These are phyloP conservation scores for Saturnispora halmiae DNA, from an alignment of 805 yeast species.

Conservation along the genomic window DNA sequence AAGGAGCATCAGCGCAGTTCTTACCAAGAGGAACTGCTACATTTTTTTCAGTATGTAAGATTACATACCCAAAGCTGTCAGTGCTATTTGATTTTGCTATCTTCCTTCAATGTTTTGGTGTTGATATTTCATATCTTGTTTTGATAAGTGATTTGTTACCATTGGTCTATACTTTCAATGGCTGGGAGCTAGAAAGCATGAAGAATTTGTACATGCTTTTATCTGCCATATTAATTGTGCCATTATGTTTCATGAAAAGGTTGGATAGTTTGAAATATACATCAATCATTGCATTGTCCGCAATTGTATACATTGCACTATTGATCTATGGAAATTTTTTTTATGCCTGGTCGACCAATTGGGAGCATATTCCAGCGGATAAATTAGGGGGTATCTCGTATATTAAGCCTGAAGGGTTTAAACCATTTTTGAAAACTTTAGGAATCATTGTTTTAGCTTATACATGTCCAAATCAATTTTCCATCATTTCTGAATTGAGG, in stretches of 20 bases:
- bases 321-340: conserved; percentile 45
- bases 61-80: conserved; percentile 63
- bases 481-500: conserved; percentile 61
- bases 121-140: conserved; percentile 60
- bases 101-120: conserved; percentile 73
- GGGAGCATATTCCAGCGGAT: conserved; percentile 35
- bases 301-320: conserved; percentile 53
- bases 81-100: conserved; percentile 69
- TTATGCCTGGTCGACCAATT: conserved; percentile 17
- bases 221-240: conserved; percentile 47
- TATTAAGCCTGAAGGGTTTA: conserved; percentile 34
- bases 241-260: conserved; percentile 51
- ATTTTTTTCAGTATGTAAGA: conserved; percentile 59
- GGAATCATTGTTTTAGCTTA: conserved; percentile 72
- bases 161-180: conserved; percentile 34
- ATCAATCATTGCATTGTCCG: conserved; percentile 57
- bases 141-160: conserved; percentile 75
- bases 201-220: conserved; percentile 48
- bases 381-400: conserved; percentile 37
- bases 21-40: conserved; percentile 55
- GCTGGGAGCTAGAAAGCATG: conserved; percentile 22
- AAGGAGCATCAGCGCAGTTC: conserved; percentile 48
- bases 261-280: conserved; percentile 65
- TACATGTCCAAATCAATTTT: conserved; percentile 75
- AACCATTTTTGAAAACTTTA: conserved; percentile 49